A percentile compares a stretch with the other conserved stretches of the same genome.
These are phyloP conservation scores for Xylaria sp. DNA, from an alignment of 2,329 filamentous ascomycete species.

Conservation along the genomic window DNA sequence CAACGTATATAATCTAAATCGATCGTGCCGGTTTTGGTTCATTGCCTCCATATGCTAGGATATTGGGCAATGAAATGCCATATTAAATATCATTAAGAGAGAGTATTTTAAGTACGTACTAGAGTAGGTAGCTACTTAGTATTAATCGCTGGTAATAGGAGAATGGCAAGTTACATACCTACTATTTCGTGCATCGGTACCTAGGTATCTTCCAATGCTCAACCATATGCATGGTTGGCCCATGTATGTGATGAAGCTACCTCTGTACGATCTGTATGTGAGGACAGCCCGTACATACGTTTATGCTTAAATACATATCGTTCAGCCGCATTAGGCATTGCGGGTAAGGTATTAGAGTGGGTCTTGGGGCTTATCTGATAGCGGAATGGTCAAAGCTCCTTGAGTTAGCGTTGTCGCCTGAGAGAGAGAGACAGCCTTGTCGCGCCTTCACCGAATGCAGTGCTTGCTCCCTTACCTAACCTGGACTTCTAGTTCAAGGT, in stretches of 20 bases:
- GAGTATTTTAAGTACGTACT: too few relatives aligned
- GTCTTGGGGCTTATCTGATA: background rate
- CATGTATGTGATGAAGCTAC: background rate
- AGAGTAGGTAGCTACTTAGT: too few relatives aligned
- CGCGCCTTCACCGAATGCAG: conserved; percentile 51
- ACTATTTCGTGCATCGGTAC: too few relatives aligned
- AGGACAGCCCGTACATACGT: background rate
- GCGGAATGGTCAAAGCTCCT: conserved; percentile 30
- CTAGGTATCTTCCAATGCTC: too few relatives aligned
- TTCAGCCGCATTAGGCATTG: background rate
- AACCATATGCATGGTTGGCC: background rate
- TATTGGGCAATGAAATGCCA: too few relatives aligned
- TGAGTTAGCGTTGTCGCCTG: conserved; percentile 16
- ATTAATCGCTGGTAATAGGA: too few relatives aligned
- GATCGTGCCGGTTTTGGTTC: background rate
- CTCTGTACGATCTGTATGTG: too few relatives aligned
- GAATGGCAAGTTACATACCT: too few relatives aligned
- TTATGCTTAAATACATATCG: background rate
- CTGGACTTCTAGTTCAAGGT: conserved; percentile 7
- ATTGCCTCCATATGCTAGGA: too few relatives aligned
- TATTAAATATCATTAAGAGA: too few relatives aligned
- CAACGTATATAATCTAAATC: too few relatives aligned
- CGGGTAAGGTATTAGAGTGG: conserved; percentile 1
- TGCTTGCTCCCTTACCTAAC: conserved; percentile 17
- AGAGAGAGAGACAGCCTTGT: conserved; percentile 43